Conservation (phyloP, 129 eudicot genomes). For the Kitagawia praeruptora region DNA sequence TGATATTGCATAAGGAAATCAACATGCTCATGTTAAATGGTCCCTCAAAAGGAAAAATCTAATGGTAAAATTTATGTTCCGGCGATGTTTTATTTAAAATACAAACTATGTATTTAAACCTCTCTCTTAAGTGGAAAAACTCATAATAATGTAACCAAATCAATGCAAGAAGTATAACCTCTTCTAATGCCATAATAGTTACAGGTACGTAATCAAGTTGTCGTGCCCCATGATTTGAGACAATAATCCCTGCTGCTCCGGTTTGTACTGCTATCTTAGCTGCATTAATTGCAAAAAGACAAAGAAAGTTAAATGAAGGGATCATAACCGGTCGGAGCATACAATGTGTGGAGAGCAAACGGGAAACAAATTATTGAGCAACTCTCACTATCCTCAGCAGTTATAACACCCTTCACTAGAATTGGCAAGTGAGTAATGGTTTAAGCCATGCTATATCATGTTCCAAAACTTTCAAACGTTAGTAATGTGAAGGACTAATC, state of each 20-base stretch:
- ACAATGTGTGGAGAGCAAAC: not conserved
- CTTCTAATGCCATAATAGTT: conserved; percentile 50
- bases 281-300: not conserved
- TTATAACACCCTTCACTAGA: conserved; percentile 80
- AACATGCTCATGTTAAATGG: not conserved
- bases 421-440: conserved; percentile 76
- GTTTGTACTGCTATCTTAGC: conserved; percentile 36
- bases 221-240: conserved; percentile 52
- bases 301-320: not conserved
- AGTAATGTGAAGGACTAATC: not conserved
- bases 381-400: conserved; percentile 83
- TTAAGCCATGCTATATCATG: conserved; percentile 94
- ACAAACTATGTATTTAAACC: not conserved
- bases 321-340: not conserved
- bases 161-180: conserved; percentile 23
- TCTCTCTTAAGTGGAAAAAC: not conserved
- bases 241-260: conserved; percentile 45
- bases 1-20: not conserved
- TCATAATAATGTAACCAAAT: not conserved
- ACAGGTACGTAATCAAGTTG: conserved; percentile 46
- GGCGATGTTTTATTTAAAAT: too few species aligned
- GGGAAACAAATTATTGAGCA: not conserved
- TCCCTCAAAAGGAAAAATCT: not conserved
- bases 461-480: conserved; percentile 4
- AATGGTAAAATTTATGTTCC: not conserved